Conservation (phyloP, 2,329 filamentous ascomycete genomes). For the Chrysosporium queenslandicum region DNA sequence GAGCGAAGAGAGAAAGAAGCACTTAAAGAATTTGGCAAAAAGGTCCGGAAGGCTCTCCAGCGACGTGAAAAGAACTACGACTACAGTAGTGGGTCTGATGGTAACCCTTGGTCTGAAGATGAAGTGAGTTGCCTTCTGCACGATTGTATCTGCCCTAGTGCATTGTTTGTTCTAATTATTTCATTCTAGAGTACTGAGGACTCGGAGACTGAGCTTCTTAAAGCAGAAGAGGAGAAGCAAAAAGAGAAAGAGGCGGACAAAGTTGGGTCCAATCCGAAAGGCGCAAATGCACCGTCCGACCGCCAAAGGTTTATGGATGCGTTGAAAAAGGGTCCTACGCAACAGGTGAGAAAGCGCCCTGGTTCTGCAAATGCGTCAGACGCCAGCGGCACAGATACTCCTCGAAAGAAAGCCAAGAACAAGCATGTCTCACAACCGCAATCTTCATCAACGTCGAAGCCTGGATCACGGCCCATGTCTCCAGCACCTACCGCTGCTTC, state of each 20-base stretch:
- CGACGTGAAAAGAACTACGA: conserved; percentile 79
- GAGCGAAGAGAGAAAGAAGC: conserved; percentile 56
- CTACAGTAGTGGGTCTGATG: conserved; percentile 62
- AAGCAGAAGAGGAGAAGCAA: conserved; percentile 47
- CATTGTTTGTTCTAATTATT: conserved; percentile 10
- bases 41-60: conserved; percentile 67
- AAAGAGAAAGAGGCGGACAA: conserved; percentile 41
- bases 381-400: conserved; percentile 81
- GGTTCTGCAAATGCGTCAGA: conserved; percentile 83
- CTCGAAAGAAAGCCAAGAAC: conserved; percentile 68
- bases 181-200: conserved; percentile 47
- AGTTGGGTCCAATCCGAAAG: conserved; percentile 52
- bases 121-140: conserved; percentile 33
- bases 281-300: conserved; percentile 56
- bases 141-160: conserved; percentile 5
- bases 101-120: conserved; percentile 47
- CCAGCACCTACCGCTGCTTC: conserved; percentile 38
- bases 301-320: conserved; percentile 45
- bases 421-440: conserved; percentile 41
- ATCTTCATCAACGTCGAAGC: conserved; percentile 22
- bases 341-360: conserved; percentile 60
- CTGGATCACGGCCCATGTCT: conserved; percentile 50
- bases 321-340: conserved; percentile 41
- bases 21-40: conserved; percentile 62
- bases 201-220: conserved; percentile 53